Base-by-base conservation (phyloP, 2,329 filamentous ascomycete species). In the Bisporella sp. region DNA sequence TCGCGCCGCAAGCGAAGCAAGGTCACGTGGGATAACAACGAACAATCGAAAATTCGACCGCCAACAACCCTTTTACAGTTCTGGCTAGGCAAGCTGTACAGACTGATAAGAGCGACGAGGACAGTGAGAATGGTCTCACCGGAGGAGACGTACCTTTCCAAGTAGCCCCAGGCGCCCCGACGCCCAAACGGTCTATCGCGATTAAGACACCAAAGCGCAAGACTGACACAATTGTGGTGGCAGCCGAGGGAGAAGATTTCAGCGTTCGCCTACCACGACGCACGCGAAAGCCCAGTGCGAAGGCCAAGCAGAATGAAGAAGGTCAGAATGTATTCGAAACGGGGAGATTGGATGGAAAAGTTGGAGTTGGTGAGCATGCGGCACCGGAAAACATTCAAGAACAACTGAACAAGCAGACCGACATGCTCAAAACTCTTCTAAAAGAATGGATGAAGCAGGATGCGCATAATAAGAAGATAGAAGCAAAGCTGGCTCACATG, bases 281-380 rank as follows among this genome's bases (percentile, higher is more conserved):
- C 21, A 39, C 13, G 11, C 45, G 45, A 2, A 47, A 47, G 5
- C 45, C 35, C 31, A 47, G 45, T 31, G 35, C 45, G 35, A 47
- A 47, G 45, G 45, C 45, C 12, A 47, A 41, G 35, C 45, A 47
- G 45, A 47, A 47, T 47, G 35, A 31, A 39, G 45, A 9, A 33
- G 30, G 29, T 47, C 45, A 29, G 32, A 29, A 39, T 41, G 31
- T 41, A n/a, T 9, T 39, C 29, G 45, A 31, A 28, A 21, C n/a
- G n/a, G 30, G n/a, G 28, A 47, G 45, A n/a, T n/a, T 41, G 35
- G 31, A 39, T n/a, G 35, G 21, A 6, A 13, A 21, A 11, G 21
- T 11, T 9, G 21, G 9, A 21, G 13, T 6, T 6, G 40, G 40
- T 6, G 8, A 42, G 9, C 9, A 42, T 7, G 40, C 40, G 13